Evolutionary conservation across 2,329 filamentous ascomycete species (phyloP).

Genomic region (Neonectria ditissima): DNA sequence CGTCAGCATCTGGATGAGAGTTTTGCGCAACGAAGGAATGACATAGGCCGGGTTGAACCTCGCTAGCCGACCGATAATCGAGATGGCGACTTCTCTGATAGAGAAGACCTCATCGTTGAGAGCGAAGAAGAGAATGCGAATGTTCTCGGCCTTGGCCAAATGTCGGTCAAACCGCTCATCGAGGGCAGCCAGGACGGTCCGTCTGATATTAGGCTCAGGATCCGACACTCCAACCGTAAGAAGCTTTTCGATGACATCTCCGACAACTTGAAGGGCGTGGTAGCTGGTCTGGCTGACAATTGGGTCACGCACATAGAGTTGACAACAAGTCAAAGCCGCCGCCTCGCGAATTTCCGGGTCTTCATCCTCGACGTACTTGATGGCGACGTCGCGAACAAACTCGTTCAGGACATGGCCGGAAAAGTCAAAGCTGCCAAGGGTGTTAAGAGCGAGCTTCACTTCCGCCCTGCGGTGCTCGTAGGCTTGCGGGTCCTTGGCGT

Average conservation of each 20-base stretch:
- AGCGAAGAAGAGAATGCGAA: slow-evolving; percentile 93
- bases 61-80: slow-evolving; percentile 94
- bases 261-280: slow-evolving; percentile 95
- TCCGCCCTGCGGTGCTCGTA: slow-evolving; percentile 85
- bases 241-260: slow-evolving; percentile 97
- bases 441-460: slow-evolving; percentile 92
- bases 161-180: slow-evolving; percentile 96
- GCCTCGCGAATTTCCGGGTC: slow-evolving; percentile 94
- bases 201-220: slow-evolving; percentile 86
- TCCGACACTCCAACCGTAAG: slow-evolving; percentile 96
- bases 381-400: slow-evolving; percentile 97
- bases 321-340: slow-evolving; percentile 95
- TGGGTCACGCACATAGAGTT: slow-evolving; percentile 95
- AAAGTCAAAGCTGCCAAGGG: slow-evolving; percentile 98
- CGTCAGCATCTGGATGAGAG: slow-evolving; percentile 94
- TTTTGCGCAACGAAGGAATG: slow-evolving; percentile 93
- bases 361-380: slow-evolving; percentile 97
- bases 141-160: slow-evolving; percentile 97
- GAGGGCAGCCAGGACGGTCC: slow-evolving; percentile 87
- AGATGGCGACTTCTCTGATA: slow-evolving; percentile 93
- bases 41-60: slow-evolving; percentile 96
- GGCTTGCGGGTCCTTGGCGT: slow-evolving; percentile 85
- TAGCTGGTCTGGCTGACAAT: slow-evolving; percentile 98
- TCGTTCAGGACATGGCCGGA: slow-evolving; percentile 93
- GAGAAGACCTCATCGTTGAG: slow-evolving; percentile 94